Evolutionary conservation across 2,329 filamentous ascomycete genomes (phyloP).

Genomic region (Neodidymelliopsis sp.): DNA sequence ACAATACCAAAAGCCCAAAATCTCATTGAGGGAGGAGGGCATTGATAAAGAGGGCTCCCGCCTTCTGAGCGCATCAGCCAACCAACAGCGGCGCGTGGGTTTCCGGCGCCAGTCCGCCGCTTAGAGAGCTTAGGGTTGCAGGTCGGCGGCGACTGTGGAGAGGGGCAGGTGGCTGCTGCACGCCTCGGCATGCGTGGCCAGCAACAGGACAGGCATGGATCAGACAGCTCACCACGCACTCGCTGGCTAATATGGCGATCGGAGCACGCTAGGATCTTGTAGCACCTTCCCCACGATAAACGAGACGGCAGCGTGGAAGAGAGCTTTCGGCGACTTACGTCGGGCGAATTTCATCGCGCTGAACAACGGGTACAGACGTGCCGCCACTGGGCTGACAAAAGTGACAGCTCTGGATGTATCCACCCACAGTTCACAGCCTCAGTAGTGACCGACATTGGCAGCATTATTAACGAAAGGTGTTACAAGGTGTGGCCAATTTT

Average conservation of each 20-base stretch:
- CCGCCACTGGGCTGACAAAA: slow-evolving; percentile 11
- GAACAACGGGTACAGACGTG: slow-evolving; percentile 1
- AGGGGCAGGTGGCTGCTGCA: slow-evolving; percentile 9
- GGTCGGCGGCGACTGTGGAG: slow-evolving; percentile 14
- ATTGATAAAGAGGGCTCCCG: slow-evolving; percentile 14
- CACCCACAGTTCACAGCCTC: not conserved
- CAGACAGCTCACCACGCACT: slow-evolving; percentile 17
- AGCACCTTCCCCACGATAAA: slow-evolving; percentile 31
- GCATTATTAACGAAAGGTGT: not conserved
- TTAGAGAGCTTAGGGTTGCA: slow-evolving; percentile 14
- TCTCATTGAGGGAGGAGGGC: slow-evolving; percentile 1
- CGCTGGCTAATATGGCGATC: slow-evolving; percentile 21
- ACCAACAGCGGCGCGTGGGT: slow-evolving; percentile 8
- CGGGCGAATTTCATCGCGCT: slow-evolving; percentile 1
- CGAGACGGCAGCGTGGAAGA: slow-evolving; percentile 23
- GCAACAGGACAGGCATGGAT: slow-evolving; percentile 12
- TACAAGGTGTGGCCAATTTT: not conserved
- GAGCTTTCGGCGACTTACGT: slow-evolving; percentile 17
- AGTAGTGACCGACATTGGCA: not conserved
- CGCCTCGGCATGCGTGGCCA: slow-evolving; percentile 16
- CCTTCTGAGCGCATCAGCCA: not conserved
- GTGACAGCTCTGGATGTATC: slow-evolving; percentile 6
- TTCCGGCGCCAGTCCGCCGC: slow-evolving; percentile 16
- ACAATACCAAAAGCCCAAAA: not conserved
- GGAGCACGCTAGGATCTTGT: slow-evolving; percentile 32